These are phyloP conservation scores for Amauroascus niger DNA, from an alignment of 2,329 filamentous ascomycete species.

Conservation along the genomic window DNA sequence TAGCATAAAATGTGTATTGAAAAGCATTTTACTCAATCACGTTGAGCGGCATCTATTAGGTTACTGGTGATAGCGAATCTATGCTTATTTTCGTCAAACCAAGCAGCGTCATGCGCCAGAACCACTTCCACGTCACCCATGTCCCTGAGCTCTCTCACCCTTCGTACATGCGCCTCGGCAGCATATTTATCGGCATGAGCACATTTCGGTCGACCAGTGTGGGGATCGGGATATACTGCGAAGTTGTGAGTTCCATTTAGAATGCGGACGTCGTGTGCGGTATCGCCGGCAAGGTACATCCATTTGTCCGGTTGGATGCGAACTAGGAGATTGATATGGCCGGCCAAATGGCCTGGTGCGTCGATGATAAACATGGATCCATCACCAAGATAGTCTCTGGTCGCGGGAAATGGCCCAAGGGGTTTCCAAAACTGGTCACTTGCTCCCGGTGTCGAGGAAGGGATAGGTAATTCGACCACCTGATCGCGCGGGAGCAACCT, in stretches of 20 bases:
- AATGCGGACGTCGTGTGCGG: slow-evolving; percentile 10
- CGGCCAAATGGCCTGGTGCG: slow-evolving; percentile 24
- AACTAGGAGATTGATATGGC: slow-evolving; percentile 20
- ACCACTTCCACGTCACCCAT: slow-evolving; percentile 8
- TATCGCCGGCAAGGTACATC: slow-evolving; percentile 11
- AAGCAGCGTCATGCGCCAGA: slow-evolving; percentile 9
- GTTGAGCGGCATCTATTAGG: neutral
- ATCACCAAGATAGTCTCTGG: slow-evolving; percentile 46
- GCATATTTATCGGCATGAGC: slow-evolving; percentile 11
- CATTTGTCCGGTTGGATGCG: slow-evolving; percentile 10
- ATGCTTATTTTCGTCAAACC: slow-evolving; percentile 4
- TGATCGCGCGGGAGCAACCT: slow-evolving; percentile 16
- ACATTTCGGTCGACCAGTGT: neutral
- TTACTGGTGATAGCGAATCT: neutral
- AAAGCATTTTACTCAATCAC: too few species aligned
- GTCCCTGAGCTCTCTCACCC: slow-evolving; percentile 2
- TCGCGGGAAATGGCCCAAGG: slow-evolving; percentile 29
- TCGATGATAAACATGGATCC: slow-evolving; percentile 48
- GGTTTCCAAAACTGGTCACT: neutral
- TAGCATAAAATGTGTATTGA: too few species aligned
- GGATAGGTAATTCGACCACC: slow-evolving; percentile 19
- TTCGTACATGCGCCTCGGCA: slow-evolving; percentile 3
- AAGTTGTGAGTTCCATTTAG: slow-evolving; percentile 3
- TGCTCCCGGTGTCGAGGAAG: neutral
- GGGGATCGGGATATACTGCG: slow-evolving; percentile 9